Percentiles rank a stretch among this genome's conserved stretches.
Evolutionary conservation across 1,284 basidiomycete genomes (phyloP).

Genomic region (Pterulicium gracile): DNA sequence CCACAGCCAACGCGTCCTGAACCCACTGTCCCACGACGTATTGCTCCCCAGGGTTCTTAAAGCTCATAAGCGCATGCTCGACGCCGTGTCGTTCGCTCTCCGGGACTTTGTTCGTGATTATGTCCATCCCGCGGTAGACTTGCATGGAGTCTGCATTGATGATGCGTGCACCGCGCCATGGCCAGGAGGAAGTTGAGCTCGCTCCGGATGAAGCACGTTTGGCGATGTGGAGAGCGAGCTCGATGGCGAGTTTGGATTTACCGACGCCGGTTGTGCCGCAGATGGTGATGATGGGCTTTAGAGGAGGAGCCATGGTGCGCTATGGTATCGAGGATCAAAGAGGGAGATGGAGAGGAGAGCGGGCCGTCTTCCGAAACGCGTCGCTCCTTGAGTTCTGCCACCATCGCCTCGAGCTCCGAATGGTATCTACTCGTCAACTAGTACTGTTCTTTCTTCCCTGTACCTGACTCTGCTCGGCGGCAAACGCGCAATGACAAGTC

Average conservation of each 20-base stretch:
- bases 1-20: conserved; percentile 57
- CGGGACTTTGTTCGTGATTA: conserved; percentile 94
- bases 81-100: conserved; percentile 68
- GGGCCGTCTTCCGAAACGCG: too few species aligned
- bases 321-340: neutral
- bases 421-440: too few species aligned
- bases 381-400: too few species aligned
- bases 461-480: too few species aligned
- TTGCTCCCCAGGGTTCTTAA: conserved; percentile 78
- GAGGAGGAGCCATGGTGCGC: conserved; percentile 13
- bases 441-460: too few species aligned
- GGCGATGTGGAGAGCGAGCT: conserved; percentile 62
- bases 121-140: conserved; percentile 87
- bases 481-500: too few species aligned
- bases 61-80: conserved; percentile 83
- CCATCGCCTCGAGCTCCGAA: too few species aligned
- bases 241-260: conserved; percentile 88
- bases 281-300: conserved; percentile 67
- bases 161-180: conserved; percentile 57
- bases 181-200: too few species aligned
- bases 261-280: conserved; percentile 96
- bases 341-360: too few species aligned
- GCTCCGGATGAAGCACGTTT: too few species aligned
- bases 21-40: conserved; percentile 86
- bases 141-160: conserved; percentile 99